Evolutionary conservation across 768 basidiomycete species (phyloP).

Genomic region (Pleurotus tuoliensis): DNA sequence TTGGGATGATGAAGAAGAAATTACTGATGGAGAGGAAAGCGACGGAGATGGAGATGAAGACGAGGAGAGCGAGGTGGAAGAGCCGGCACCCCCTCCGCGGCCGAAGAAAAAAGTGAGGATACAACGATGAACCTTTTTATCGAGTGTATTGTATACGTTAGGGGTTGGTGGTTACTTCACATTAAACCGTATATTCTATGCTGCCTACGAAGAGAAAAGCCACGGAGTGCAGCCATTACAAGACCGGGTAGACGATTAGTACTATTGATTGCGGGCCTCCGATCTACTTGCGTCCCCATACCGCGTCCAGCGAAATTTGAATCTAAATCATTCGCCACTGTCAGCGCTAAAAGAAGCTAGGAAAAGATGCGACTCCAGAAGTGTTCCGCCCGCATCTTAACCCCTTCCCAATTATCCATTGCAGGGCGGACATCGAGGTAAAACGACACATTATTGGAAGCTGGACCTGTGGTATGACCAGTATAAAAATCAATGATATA

Average conservation of each 20-base stretch:
- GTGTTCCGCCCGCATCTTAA: slow-evolving; percentile 70
- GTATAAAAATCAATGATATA: slow-evolving; percentile 99
- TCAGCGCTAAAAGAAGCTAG: not conserved
- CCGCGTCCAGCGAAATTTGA: too few species aligned
- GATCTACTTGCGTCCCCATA: too few species aligned
- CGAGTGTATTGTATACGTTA: too few species aligned
- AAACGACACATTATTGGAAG: slow-evolving; percentile 67
- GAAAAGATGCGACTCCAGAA: slow-evolving; percentile 34
- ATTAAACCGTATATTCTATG: too few species aligned
- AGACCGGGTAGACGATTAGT: too few species aligned
- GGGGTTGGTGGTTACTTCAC: too few species aligned
- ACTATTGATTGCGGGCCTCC: too few species aligned
- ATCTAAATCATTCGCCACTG: slow-evolving; percentile 1
- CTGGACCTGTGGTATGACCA: slow-evolving; percentile 43
- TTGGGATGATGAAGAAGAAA: slow-evolving; percentile 29
- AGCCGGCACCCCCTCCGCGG: slow-evolving; percentile 12
- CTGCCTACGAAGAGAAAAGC: too few species aligned
- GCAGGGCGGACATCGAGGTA: slow-evolving; percentile 94
- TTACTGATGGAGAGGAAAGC: slow-evolving; percentile 42
- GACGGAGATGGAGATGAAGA: slow-evolving; percentile 54
- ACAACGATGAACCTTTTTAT: slow-evolving; percentile 29
- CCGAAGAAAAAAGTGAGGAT: slow-evolving; percentile 56
- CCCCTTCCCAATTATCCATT: slow-evolving; percentile 90
- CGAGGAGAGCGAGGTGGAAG: slow-evolving; percentile 34
- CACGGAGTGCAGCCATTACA: too few species aligned